Conservation (phyloP, 2,329 filamentous ascomycete genomes). For the Cladobotryum protrusum region DNA sequence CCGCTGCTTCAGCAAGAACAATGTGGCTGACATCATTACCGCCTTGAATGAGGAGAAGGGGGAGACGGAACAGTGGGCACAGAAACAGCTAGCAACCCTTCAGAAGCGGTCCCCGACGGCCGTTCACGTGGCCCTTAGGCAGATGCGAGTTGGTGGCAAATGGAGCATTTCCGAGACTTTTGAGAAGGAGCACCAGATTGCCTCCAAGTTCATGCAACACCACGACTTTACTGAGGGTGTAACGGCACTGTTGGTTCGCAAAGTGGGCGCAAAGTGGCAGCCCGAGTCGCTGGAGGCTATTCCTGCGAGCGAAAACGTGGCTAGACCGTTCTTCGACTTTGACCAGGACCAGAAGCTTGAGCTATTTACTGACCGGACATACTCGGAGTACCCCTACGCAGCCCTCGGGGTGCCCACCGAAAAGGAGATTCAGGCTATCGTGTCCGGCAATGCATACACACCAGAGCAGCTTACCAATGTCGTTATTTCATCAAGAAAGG, state of each 20-base stretch:
- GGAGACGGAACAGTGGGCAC: slow-evolving; percentile 65
- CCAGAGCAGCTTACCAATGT: slow-evolving; percentile 55
- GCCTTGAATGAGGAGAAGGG: slow-evolving; percentile 53
- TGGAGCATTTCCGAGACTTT: slow-evolving; percentile 88
- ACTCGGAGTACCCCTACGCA: slow-evolving; percentile 65
- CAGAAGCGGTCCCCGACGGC: slow-evolving; percentile 76
- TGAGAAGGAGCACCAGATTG: slow-evolving; percentile 77
- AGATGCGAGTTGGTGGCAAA: slow-evolving; percentile 67
- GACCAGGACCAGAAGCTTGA: slow-evolving; percentile 42
- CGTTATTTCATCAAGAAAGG: slow-evolving; percentile 52
- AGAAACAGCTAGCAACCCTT: slow-evolving; percentile 69
- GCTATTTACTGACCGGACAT: slow-evolving; percentile 59
- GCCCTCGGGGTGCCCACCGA: slow-evolving; percentile 71
- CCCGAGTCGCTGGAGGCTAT: slow-evolving; percentile 68
- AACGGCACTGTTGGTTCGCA: slow-evolving; percentile 69
- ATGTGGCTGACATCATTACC: slow-evolving; percentile 61
- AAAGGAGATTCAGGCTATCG: slow-evolving; percentile 44
- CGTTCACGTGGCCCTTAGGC: slow-evolving; percentile 74
- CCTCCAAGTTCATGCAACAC: slow-evolving; percentile 80
- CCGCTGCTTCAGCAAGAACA: slow-evolving; percentile 66
- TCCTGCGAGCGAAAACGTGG: slow-evolving; percentile 44
- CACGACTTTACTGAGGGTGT: slow-evolving; percentile 91
- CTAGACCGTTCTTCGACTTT: slow-evolving; percentile 62
- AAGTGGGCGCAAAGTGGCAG: slow-evolving; percentile 66
- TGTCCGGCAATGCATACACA: slow-evolving; percentile 35